phyloP scores from a whole-genome alignment of 208 protist species.

The Leishmania martiniquensis region DNA sequence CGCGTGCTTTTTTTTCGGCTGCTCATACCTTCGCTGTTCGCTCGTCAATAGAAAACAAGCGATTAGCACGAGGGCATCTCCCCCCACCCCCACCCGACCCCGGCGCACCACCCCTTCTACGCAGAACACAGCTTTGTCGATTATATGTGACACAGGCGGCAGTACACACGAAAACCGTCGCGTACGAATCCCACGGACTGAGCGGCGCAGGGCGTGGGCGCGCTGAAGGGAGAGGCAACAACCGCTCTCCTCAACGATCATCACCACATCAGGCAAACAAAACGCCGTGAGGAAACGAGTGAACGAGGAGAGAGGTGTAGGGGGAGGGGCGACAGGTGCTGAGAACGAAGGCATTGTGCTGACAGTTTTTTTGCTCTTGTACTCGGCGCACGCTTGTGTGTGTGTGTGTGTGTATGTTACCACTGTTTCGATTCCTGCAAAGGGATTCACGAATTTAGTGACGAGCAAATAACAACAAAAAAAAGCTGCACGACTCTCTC shows the following conservation, averaged over 20 bases:
- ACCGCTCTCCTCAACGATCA: not conserved
- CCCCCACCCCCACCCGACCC: no score
- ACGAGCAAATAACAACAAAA: not conserved
- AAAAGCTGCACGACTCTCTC: not conserved
- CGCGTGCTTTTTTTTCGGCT: no score
- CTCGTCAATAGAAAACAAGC: no score
- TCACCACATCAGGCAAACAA: not conserved
- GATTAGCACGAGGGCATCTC: no score
- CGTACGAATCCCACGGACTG: not conserved
- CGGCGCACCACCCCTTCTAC: no score
- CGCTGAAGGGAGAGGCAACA: not conserved
- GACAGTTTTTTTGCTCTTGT: not conserved
- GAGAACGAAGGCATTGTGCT: not conserved
- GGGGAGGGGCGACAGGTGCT: not conserved
- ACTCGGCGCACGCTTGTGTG: not conserved
- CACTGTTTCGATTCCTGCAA: not conserved
- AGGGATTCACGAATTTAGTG: not conserved
- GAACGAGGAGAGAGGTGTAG: not conserved
- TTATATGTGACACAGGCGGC: not conserved
- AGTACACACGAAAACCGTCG: not conserved
- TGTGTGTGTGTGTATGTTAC: conserved; percentile 1
- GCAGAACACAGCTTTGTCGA: not conserved
- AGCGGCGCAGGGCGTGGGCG: not conserved
- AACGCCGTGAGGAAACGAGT: not conserved
- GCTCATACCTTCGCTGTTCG: no score